Evolutionary conservation across 192 early-diverging fungal genomes (phyloP).

Genomic region (Mortierella claussenii): DNA sequence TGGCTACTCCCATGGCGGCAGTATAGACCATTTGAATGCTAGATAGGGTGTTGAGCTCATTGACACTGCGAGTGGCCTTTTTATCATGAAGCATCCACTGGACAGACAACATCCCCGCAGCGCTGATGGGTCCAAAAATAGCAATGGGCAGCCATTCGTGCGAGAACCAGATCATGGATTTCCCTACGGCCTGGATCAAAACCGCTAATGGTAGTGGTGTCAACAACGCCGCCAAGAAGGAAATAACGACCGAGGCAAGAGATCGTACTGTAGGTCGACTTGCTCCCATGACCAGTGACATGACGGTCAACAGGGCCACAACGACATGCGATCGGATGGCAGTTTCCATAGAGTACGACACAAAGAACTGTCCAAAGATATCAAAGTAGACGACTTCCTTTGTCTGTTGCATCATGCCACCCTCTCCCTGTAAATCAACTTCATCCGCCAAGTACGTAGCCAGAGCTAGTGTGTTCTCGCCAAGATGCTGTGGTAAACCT

Average conservation of each 20-base stretch:
- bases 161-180: conserved; percentile 69
- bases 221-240: conserved; percentile 37
- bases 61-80: conserved; percentile 5
- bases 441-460: conserved; percentile 60
- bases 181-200: conserved; percentile 12
- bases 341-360: conserved; percentile 66
- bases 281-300: conserved; percentile 32
- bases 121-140: conserved; percentile 60
- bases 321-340: conserved; percentile 61
- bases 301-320: conserved; percentile 41
- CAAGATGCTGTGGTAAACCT: conserved; percentile 77
- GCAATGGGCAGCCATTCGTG: conserved; percentile 65
- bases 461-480: conserved; percentile 72
- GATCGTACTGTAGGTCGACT: conserved; percentile 35
- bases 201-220: conserved; percentile 30
- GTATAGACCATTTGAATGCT: conserved; percentile 23
- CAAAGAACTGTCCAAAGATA: conserved; percentile 66
- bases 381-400: conserved; percentile 71
- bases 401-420: conserved; percentile 51
- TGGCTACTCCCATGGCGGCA: conserved; percentile 14
- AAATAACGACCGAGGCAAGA: conserved; percentile 29
- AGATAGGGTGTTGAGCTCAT: conserved; percentile 25
- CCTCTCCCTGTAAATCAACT: conserved; percentile 57
- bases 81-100: conserved; percentile 49
- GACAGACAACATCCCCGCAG: conserved; percentile 53